phyloP scores from a whole-genome alignment of 306 rosid species.

The Lathyrus tuberosus region DNA sequence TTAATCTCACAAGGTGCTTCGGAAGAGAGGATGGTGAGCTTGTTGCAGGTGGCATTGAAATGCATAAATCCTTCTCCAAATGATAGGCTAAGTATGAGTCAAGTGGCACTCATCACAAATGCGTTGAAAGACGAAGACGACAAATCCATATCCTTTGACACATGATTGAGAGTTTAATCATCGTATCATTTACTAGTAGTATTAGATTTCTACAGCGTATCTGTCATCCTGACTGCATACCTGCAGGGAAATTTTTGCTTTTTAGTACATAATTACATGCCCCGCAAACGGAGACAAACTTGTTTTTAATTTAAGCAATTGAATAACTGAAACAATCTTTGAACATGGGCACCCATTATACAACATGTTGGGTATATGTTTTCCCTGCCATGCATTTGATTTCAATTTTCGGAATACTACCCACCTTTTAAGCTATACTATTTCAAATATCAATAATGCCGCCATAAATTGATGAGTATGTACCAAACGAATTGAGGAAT shows the following conservation, averaged over 20 bases:
- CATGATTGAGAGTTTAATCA: constrained; percentile 23
- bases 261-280: background rate
- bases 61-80: constrained; percentile 55
- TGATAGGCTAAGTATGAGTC: constrained; percentile 58
- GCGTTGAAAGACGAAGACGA: constrained; percentile 60
- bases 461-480: background rate
- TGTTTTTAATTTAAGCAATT: constrained; percentile 11
- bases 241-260: background rate
- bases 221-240: background rate
- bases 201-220: constrained; percentile 8
- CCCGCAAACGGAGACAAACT: constrained; percentile 1
- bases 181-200: background rate
- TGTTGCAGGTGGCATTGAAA: constrained; percentile 64
- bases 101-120: constrained; percentile 51
- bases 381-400: no score
- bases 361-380: no score
- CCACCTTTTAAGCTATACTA: background rate
- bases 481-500: background rate
- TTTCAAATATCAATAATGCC: background rate
- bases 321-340: background rate
- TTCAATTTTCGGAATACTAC: no score
- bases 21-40: constrained; percentile 74
- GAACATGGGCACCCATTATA: background rate
- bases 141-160: constrained; percentile 52
- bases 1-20: constrained; percentile 56